Evolutionary conservation across 2,329 filamentous ascomycete species (phyloP).

Genomic region (Botrytis galanthina): DNA sequence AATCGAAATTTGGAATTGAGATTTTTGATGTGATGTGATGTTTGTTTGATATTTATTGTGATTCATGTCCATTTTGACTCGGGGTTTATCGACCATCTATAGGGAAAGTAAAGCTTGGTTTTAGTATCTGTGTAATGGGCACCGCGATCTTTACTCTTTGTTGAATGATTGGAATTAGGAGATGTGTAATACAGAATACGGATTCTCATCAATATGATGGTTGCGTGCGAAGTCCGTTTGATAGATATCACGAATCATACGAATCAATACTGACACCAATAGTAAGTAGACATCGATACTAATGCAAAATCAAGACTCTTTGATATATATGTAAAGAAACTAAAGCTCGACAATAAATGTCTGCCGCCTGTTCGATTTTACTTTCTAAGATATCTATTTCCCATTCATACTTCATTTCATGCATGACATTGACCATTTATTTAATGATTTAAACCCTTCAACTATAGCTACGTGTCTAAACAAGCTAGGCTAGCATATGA

Average conservation of each 20-base stretch:
- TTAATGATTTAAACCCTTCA: no score
- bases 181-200: not conserved
- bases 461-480: not conserved
- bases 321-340: not conserved
- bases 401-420: no score
- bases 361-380: not conserved
- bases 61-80: not conserved
- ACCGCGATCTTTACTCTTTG: no score
- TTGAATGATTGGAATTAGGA: no score
- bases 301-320: not conserved
- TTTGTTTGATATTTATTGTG: not conserved
- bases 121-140: not conserved
- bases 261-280: not conserved
- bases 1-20: not conserved
- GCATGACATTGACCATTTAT: no score
- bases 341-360: not conserved
- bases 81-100: no score
- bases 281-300: not conserved
- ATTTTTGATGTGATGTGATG: not conserved
- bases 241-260: not conserved
- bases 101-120: not conserved
- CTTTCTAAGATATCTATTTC: not conserved
- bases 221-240: not conserved
- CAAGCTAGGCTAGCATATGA: not conserved
- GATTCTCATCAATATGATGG: not conserved